Evolutionary conservation across 345 rosid genomes (phyloP), one percentile per base, ranked within the genome.

Genomic region (Theobroma cacao): DNA sequence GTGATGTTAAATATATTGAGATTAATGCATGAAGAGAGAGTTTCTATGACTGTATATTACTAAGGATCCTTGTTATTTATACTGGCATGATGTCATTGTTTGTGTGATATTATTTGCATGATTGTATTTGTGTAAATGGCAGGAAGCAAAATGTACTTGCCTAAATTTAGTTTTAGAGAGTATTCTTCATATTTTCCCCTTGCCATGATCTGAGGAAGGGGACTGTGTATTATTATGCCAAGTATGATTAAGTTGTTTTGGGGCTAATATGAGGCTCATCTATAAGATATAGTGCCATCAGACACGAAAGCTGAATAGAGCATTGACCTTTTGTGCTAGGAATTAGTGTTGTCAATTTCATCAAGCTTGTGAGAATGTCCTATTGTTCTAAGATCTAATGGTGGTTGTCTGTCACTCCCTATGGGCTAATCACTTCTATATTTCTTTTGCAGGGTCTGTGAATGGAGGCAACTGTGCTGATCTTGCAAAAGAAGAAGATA

Each of bases 401-500:
- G 40, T 76, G 62, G 20, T 31, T 79, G 22, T 56, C 36, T 55
- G 36, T 33, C 41, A 13, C 17, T 71, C 61, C 13, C 41, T n/a
- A 5, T 61, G 52, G 65, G 59, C 31, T 69, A 69, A 45, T 34
- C 60, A 60, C 45, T 60, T 22, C 28, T 11, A 71, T 30, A 18
- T 77, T 78, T 31, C 31, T 65, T 68, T 72, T 75, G 10, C 84
- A 94, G 98, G 99, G 74, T 97, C 98, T 0, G 99, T 97, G 67
- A 97, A 97, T 76, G 98, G 98, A 86, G 83, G 97, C 81, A 97
- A 97, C 63, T 90, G 92, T 31, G 92, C 84, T 15, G 98, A 97
- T 85, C 98, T 97, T 77, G 95, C 99, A 1, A 97, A 94, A 83
- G 78, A 94, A 87, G 97, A 96, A 87, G 99, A 94, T 70, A 97